Evolutionary conservation across 2,329 filamentous ascomycete species (phyloP).

Genomic region (Alternaria sp.): DNA sequence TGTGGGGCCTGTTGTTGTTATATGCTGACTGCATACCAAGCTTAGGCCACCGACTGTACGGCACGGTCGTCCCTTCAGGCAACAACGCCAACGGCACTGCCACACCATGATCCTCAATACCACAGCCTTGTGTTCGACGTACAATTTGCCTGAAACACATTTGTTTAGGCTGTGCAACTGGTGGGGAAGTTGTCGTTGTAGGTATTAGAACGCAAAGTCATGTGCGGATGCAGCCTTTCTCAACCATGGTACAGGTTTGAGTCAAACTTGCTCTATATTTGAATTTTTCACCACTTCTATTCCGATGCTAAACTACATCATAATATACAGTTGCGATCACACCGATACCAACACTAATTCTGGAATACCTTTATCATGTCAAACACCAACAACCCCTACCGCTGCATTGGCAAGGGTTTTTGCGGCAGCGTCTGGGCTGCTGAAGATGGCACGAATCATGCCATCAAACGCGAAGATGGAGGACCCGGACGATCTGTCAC

Average conservation of each 20-base stretch:
- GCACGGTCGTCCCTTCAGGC: not conserved
- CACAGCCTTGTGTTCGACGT: not conserved
- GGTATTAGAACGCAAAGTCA: not conserved
- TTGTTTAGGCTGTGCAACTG: not conserved
- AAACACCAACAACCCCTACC: constrained; percentile 2
- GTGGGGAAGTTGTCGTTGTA: not conserved
- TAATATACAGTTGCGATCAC: not conserved
- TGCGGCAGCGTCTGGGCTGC: constrained; percentile 27
- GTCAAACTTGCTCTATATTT: not conserved
- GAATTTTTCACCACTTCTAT: not conserved
- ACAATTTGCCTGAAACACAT: not conserved
- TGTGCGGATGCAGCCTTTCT: not conserved
- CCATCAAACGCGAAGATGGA: constrained; percentile 28
- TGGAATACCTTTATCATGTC: not conserved
- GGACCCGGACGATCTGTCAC: constrained; percentile 22
- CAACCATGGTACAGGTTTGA: not conserved
- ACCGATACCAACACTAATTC: not conserved
- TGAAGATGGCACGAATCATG: constrained; percentile 1
- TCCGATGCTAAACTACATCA: not conserved
- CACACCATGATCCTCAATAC: not conserved
- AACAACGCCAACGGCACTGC: not conserved
- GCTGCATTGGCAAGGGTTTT: constrained; percentile 25
- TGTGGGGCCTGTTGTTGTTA: not conserved
- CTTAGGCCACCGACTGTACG: not conserved
- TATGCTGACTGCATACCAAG: not conserved